phyloP scores from a whole-genome alignment of 306 rosid genomes.

The Leucaena leucocephala region DNA sequence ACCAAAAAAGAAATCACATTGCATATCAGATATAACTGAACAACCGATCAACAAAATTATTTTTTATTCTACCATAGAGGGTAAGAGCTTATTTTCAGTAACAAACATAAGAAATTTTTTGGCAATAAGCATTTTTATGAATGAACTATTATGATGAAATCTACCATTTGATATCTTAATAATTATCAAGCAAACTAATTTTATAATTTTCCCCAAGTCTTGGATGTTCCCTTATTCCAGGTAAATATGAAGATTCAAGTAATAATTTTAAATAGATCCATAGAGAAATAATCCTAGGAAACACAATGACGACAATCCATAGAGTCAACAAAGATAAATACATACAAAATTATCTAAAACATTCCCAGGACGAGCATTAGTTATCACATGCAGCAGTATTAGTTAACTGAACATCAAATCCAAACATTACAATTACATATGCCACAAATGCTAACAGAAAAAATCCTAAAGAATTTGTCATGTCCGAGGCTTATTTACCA shows the following conservation, averaged over 20 bases:
- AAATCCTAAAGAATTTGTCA: neutral
- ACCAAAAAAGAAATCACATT: slow-evolving; percentile 30
- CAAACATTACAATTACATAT: neutral
- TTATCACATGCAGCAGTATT: neutral
- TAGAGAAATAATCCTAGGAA: neutral
- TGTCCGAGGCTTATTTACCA: neutral
- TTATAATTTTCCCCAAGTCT: neutral
- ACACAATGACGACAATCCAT: slow-evolving; percentile 1
- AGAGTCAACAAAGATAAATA: neutral
- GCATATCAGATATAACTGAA: slow-evolving; percentile 38
- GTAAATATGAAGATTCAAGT: neutral
- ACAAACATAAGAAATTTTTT: neutral
- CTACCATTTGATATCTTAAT: slow-evolving; percentile 13
- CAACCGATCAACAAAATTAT: slow-evolving; percentile 13
- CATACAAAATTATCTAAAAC: neutral
- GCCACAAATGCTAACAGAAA: neutral
- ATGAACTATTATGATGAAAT: slow-evolving; percentile 3
- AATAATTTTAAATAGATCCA: slow-evolving; percentile 8
- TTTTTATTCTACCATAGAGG: neutral
- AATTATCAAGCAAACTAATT: neutral
- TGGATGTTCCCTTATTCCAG: slow-evolving; percentile 9
- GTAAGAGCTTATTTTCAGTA: neutral
- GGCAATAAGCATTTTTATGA: neutral
- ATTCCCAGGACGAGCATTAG: neutral
- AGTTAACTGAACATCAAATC: neutral